These are phyloP conservation scores for Globisporangium rhizosaccharum DNA, from an alignment of 352 stramenopile genomes.

Conservation along the genomic window DNA sequence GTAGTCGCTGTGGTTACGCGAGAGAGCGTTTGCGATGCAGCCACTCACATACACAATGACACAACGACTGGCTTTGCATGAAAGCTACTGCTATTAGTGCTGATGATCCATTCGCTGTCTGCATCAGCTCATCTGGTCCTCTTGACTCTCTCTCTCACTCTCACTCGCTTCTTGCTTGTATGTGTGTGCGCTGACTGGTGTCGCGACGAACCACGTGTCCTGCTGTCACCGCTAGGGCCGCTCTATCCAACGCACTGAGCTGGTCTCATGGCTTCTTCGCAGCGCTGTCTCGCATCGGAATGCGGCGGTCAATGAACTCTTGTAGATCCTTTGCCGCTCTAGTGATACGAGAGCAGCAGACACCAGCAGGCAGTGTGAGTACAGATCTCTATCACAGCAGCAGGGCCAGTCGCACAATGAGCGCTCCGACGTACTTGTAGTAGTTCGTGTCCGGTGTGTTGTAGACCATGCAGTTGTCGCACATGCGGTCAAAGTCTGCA, in stretches of 20 bases:
- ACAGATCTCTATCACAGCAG: not conserved
- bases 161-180: too few relatives aligned
- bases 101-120: too few relatives aligned
- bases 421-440: slow-evolving; percentile 82
- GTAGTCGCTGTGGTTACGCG: too few relatives aligned
- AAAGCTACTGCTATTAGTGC: too few relatives aligned
- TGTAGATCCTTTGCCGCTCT: slow-evolving; percentile 74
- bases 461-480: slow-evolving; percentile 96
- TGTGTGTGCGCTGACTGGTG: too few relatives aligned
- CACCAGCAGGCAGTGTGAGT: not conserved
- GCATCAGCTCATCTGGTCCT: too few relatives aligned
- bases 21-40: too few relatives aligned
- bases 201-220: too few relatives aligned
- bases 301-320: slow-evolving; percentile 67
- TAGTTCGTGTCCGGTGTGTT: slow-evolving; percentile 96
- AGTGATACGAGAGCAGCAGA: not conserved
- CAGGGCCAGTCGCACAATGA: not conserved
- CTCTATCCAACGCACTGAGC: not conserved
- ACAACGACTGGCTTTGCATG: too few relatives aligned
- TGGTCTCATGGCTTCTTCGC: not conserved
- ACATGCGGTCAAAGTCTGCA: slow-evolving; percentile 95
- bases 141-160: too few relatives aligned
- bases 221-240: too few relatives aligned
- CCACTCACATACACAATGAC: too few relatives aligned
- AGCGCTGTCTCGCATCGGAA: slow-evolving; percentile 38